Evolutionary conservation across 1,139 yeast species (phyloP).

Genomic region (Casaregolazyma lundiana): DNA sequence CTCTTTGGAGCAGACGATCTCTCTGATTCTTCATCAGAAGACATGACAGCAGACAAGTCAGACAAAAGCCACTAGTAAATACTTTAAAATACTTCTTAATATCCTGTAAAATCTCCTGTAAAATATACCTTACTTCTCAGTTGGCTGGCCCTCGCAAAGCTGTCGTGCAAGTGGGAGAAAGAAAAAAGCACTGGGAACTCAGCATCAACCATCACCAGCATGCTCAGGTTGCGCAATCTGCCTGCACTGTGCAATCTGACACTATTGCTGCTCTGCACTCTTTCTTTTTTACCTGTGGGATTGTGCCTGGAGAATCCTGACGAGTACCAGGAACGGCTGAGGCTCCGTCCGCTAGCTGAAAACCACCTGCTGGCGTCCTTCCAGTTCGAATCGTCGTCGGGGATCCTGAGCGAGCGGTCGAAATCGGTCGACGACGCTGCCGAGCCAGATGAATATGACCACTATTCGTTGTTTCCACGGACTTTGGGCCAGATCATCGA

Average conservation of each 20-base stretch:
- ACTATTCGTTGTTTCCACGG: slow-evolving; percentile 75
- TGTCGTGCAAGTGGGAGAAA: too few species aligned
- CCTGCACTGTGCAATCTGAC: too few species aligned
- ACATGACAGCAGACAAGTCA: neutral
- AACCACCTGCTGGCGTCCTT: slow-evolving; percentile 66
- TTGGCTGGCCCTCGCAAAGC: too few species aligned
- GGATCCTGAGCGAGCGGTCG: slow-evolving; percentile 31
- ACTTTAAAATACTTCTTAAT: too few species aligned
- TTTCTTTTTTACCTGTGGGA: neutral
- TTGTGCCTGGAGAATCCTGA: neutral
- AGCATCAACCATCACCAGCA: too few species aligned
- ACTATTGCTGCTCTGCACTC: neutral
- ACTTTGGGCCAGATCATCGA: slow-evolving; percentile 74
- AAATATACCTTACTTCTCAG: too few species aligned
- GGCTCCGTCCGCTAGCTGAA: slow-evolving; percentile 63
- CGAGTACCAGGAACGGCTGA: slow-evolving; percentile 53
- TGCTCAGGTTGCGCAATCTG: neutral
- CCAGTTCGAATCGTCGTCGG: slow-evolving; percentile 60
- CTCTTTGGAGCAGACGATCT: slow-evolving; percentile 4
- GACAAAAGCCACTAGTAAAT: too few species aligned
- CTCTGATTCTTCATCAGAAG: neutral
- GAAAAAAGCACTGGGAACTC: too few species aligned
- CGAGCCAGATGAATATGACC: slow-evolving; percentile 35
- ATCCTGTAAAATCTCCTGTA: too few species aligned
- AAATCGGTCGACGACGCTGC: slow-evolving; percentile 21